Evolutionary conservation across 2,329 filamentous ascomycete genomes (phyloP).

Genomic region (Nigrospora oryzae): DNA sequence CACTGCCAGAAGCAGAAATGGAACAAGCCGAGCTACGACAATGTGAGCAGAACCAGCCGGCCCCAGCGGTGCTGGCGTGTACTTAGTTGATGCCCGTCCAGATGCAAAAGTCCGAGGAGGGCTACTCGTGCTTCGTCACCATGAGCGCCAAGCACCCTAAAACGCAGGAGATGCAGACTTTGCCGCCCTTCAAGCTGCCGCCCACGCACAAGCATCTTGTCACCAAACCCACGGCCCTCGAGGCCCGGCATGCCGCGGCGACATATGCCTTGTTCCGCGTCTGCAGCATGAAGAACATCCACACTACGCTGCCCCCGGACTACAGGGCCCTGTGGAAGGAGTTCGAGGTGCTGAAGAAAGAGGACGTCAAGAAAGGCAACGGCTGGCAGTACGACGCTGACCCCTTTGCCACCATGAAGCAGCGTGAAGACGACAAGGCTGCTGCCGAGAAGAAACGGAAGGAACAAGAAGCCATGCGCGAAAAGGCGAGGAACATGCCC

Average conservation of each 20-base stretch:
- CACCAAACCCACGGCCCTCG: conserved; percentile 68
- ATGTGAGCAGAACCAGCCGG: conserved; percentile 37
- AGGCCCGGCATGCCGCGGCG: conserved; percentile 88
- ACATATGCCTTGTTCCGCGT: conserved; percentile 87
- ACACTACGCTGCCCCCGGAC: conserved; percentile 86
- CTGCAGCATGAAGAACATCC: conserved; percentile 91
- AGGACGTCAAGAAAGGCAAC: conserved; percentile 69
- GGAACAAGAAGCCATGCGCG: conserved; percentile 58
- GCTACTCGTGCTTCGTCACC: conserved; percentile 74
- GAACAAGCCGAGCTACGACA: conserved; percentile 88
- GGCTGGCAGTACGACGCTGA: conserved; percentile 94
- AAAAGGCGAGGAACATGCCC: conserved; percentile 58
- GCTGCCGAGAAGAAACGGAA: conserved; percentile 71
- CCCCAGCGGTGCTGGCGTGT: conserved; percentile 7
- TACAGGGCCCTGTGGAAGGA: conserved; percentile 90
- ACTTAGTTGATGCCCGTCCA: conserved; percentile 12
- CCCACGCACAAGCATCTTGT: conserved; percentile 68
- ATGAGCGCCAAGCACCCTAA: conserved; percentile 70
- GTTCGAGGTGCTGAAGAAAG: conserved; percentile 73
- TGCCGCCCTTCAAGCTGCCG: conserved; percentile 79
- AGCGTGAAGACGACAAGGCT: conserved; percentile 70
- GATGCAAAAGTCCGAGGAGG: conserved; percentile 58
- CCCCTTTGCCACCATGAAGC: conserved; percentile 74
- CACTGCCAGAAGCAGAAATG: conserved; percentile 94
- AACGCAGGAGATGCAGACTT: conserved; percentile 64